Percentiles rank a stretch among this genome's conserved stretches.
Evolutionary conservation across 2,329 filamentous ascomycete genomes (phyloP).

Genomic region (Phialophora tarda): DNA sequence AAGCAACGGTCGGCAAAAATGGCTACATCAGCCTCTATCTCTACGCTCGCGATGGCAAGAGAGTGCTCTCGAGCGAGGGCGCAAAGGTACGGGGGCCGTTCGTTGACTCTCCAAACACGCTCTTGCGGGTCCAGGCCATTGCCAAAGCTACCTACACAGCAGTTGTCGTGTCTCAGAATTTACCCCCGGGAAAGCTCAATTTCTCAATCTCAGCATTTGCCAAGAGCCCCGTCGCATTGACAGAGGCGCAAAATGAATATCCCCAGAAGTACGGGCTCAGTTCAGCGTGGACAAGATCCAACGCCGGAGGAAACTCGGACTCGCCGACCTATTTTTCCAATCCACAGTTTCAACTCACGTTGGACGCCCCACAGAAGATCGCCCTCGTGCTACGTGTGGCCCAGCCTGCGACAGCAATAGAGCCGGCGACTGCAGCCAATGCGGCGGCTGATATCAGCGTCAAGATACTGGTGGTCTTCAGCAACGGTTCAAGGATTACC

Average conservation of each 20-base stretch:
- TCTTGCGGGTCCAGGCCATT: constrained; percentile 74
- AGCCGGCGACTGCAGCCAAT: constrained; percentile 55
- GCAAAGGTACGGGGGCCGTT: constrained; percentile 78
- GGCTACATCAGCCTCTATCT: constrained; percentile 90
- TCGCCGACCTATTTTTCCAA: constrained; percentile 80
- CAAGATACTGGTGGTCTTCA: constrained; percentile 69
- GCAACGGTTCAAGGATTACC: constrained; percentile 68
- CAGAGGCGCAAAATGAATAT: constrained; percentile 67
- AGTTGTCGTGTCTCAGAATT: constrained; percentile 77
- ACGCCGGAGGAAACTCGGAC: constrained; percentile 82
- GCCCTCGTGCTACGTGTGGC: constrained; percentile 32
- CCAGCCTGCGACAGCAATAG: constrained; percentile 45
- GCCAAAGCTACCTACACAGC: constrained; percentile 61
- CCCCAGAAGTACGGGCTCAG: constrained; percentile 62
- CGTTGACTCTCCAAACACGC: constrained; percentile 90
- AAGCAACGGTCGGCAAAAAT: constrained; percentile 57
- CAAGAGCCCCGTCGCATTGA: constrained; percentile 64
- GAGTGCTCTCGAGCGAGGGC: constrained; percentile 75
- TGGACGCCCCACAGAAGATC: constrained; percentile 49
- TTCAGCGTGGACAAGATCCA: constrained; percentile 76
- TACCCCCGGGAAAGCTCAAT: constrained; percentile 74
- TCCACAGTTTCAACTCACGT: constrained; percentile 76
- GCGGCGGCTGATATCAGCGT: constrained; percentile 71
- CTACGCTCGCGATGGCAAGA: constrained; percentile 72
- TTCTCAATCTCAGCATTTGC: constrained; percentile 89